These are phyloP conservation scores for Albifimbria verrucaria DNA, from an alignment of 2,329 filamentous ascomycete genomes.

Conservation along the genomic window DNA sequence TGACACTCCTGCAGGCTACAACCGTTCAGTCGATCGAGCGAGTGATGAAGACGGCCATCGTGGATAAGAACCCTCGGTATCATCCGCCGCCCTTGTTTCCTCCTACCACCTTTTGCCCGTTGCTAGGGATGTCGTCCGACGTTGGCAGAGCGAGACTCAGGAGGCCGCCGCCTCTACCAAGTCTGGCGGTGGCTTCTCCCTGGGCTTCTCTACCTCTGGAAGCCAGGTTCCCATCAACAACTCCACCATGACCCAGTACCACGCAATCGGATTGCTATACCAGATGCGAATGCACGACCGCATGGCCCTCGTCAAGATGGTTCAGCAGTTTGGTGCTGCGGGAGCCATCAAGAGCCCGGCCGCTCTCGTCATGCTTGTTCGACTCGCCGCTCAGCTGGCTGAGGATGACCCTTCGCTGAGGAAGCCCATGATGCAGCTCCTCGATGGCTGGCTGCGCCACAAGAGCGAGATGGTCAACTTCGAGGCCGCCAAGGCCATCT, in stretches of 20 bases:
- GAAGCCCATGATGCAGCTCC: constrained; percentile 94
- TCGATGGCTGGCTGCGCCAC: constrained; percentile 94
- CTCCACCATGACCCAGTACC: constrained; percentile 97
- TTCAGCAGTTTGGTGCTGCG: constrained; percentile 93
- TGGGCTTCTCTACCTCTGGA: constrained; percentile 83
- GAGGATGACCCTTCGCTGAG: constrained; percentile 87
- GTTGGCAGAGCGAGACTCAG: constrained; percentile 98
- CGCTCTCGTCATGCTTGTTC: constrained; percentile 86
- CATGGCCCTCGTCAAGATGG: constrained; percentile 99
- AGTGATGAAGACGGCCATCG: constrained; percentile 98
- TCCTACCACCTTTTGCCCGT: constrained; percentile 97
- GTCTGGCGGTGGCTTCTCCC: constrained; percentile 82
- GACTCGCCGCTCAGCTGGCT: constrained; percentile 87
- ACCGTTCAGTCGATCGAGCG: constrained; percentile 97
- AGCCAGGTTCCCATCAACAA: constrained; percentile 78
- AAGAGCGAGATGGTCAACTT: constrained; percentile 99
- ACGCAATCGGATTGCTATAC: constrained; percentile 94
- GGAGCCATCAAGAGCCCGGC: constrained; percentile 94
- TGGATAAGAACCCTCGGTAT: constrained; percentile 97
- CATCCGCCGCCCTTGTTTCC: constrained; percentile 91
- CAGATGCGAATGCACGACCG: constrained; percentile 97
- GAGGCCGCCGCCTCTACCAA: constrained; percentile 91
- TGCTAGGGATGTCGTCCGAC: constrained; percentile 87
- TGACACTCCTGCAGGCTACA: constrained; percentile 61
- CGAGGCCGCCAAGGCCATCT: constrained; percentile 96